Evolutionary conservation across 2,329 filamentous ascomycete genomes (phyloP).

Genomic region (Karstenula rhodostoma): DNA sequence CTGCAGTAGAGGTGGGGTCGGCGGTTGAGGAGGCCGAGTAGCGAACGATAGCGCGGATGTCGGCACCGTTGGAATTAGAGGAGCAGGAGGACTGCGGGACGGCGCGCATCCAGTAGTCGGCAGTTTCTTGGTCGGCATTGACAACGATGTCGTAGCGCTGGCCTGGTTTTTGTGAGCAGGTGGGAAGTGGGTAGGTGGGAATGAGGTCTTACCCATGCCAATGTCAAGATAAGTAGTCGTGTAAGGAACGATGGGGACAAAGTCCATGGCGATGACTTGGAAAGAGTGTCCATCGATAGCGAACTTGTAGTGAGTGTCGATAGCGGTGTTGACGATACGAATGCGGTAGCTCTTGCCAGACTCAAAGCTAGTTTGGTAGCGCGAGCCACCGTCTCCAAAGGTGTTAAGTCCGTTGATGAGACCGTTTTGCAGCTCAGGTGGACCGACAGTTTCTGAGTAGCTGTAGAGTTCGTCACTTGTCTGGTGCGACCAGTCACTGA

Average conservation of each 20-base stretch:
- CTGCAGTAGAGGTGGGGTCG: slow-evolving; percentile 40
- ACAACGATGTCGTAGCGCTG: slow-evolving; percentile 43
- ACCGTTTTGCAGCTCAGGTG: slow-evolving; percentile 24
- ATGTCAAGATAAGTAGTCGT: slow-evolving; percentile 38
- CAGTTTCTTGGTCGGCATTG: slow-evolving; percentile 28
- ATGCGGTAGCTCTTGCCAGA: slow-evolving; percentile 48
- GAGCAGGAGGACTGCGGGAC: slow-evolving; percentile 29
- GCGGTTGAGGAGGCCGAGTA: slow-evolving; percentile 42
- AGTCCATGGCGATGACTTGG: slow-evolving; percentile 49
- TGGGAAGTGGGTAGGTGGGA: too few relatives aligned
- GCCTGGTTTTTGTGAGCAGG: slow-evolving; percentile 18
- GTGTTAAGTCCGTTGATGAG: slow-evolving; percentile 36
- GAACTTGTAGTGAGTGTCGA: slow-evolving; percentile 50
- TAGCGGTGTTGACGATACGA: slow-evolving; percentile 48
- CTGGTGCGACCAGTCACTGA: slow-evolving; percentile 44
- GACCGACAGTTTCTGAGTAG: slow-evolving; percentile 29
- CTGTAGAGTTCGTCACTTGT: slow-evolving; percentile 29
- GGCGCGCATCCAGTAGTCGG: slow-evolving; percentile 37
- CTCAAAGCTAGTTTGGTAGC: slow-evolving; percentile 31
- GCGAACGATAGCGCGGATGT: slow-evolving; percentile 48
- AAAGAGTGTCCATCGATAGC: slow-evolving; percentile 49
- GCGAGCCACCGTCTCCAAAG: slow-evolving; percentile 26
- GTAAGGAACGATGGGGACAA: slow-evolving; percentile 51
- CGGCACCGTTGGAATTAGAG: slow-evolving; percentile 28
- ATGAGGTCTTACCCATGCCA: slow-evolving; percentile 10